Evolutionary conservation across 441 rosid species (phyloP), one percentile per base, ranked within the genome.

Genomic region (Corymbia citriodora): DNA sequence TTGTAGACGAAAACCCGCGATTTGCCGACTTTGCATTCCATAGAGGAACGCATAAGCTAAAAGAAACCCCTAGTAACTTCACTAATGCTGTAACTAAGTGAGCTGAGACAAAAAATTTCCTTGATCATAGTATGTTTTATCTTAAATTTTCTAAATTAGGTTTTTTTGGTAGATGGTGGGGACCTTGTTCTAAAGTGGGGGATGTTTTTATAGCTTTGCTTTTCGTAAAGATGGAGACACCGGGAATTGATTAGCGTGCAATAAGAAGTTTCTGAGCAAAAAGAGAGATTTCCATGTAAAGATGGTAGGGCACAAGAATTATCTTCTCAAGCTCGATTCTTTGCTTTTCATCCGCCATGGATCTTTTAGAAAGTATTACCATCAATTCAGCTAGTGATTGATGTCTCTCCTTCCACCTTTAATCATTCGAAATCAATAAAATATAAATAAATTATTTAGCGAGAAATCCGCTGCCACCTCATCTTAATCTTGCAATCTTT

Each of bases 231-330:
- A 65, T 57, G 90, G 74, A 91, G 92, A 92, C 93, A 92, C 89
- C 92, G 53, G 89, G 89, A 90, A 92, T 92, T 90, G 92, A 93
- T 90, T 92, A 91, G 91, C 90, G 91, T 88, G 93, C 92, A 57
- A 92, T 91, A 93, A 92, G 93, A 94, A 93, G 94, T 91, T 94
- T 93, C 93, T 89, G 85, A 85, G 61, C 88, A 91, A 90, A 92
- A 79, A 45, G 85, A 88, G 92, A 93, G 92, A 92, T 90, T 89
- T 91, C 90, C 94, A 90, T 92, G 93, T 92, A 94, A 94, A 91
- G 92, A 93, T 91, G 94, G 95, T 91, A 93, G 94, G 95, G 94
- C 92, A 95, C 95, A 93, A 87, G 91, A 88, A 93, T 92, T 89
- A 94, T 93, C 94, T 93, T 90, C 93, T 89, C 89, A 92, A 90